phyloP scores from a whole-genome alignment of 2,329 filamentous ascomycete genomes.

The Fusarium ramigenum region DNA sequence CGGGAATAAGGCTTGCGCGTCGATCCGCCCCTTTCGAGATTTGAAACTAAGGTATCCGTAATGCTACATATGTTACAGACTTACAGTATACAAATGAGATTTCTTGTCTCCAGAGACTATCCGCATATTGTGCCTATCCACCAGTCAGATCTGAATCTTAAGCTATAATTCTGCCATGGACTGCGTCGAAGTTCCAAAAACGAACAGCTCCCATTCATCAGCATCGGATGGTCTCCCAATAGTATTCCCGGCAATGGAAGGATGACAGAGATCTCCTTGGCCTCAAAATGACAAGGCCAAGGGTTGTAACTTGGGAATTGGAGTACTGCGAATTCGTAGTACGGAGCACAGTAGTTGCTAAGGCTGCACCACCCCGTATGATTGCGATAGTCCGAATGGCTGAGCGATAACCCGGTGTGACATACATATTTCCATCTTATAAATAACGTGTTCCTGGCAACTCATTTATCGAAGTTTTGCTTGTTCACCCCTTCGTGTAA shows the following conservation, averaged over 20 bases:
- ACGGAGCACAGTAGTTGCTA: not conserved
- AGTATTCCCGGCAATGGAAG: not conserved
- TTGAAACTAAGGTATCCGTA: conserved; percentile 8
- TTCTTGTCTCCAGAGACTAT: not conserved
- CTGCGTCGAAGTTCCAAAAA: not conserved
- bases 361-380: not conserved
- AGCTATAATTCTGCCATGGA: not conserved
- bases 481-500: not conserved
- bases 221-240: not conserved
- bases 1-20: conserved; percentile 36
- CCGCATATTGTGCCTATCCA: not conserved
- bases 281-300: not conserved
- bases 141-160: not conserved
- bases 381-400: not conserved
- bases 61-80: too few species aligned
- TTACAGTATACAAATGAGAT: not conserved
- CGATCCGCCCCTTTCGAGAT: conserved; percentile 10
- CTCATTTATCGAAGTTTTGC: not conserved
- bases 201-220: not conserved
- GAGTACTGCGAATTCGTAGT: not conserved
- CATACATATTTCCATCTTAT: not conserved
- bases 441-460: not conserved
- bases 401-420: not conserved
- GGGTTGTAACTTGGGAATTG: not conserved
- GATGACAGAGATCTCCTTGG: not conserved